Base-by-base conservation (phyloP, 177 flowering plant genomes). In the Vitis hybrid region DNA sequence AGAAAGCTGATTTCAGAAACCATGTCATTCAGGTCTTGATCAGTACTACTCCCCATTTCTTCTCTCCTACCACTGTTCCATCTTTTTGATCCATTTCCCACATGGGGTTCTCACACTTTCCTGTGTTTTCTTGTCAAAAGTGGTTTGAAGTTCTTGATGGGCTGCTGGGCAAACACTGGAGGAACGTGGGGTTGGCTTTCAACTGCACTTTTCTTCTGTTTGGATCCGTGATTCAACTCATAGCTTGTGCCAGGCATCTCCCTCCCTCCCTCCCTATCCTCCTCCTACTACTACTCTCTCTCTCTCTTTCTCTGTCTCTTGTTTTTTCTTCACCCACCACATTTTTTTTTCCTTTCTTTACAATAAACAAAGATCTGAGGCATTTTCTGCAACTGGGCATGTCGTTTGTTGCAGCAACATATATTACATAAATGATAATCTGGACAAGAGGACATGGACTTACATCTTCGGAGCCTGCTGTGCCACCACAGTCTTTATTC, bases 101-200 rank as follows among this genome's bases (percentile, higher is more conserved):
- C 55, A 44, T 67, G 64, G 55, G 65, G 11, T 28, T 31, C 22
- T 18, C 51, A 61, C 66, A 22, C n/a, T 60, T 59, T 19, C 17
- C 18, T 33, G 59, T 18, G 17, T 61, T 69, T 2, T 20, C 13
- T 67, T 19, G 20, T 11, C 6, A 53, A 55, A 61, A 95, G 98
- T 95, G 98, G 98, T 95, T 95, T 77, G 98, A 95, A 75, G 98
- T 95, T 78, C 91, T 95, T 68, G 98, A 95, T 86, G 97, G 98
- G 59, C 84, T 95, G 0, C 90, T 95, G 61, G 98, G 98, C 54
- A 95, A 90, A 55, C 97, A 95, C 65, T 95, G 98, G 98, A 94
- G 97, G 82, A 92, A 92, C 69, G 97, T 92, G 80, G 98, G 98
- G 18, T 79, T 95, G 86, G 98, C 87, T 17, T 95, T 95, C 73